Evolutionary conservation across 202 grass and related monocot genomes (phyloP), one percentile per base, ranked within the genome.

Genomic region (Setaria viridis): DNA sequence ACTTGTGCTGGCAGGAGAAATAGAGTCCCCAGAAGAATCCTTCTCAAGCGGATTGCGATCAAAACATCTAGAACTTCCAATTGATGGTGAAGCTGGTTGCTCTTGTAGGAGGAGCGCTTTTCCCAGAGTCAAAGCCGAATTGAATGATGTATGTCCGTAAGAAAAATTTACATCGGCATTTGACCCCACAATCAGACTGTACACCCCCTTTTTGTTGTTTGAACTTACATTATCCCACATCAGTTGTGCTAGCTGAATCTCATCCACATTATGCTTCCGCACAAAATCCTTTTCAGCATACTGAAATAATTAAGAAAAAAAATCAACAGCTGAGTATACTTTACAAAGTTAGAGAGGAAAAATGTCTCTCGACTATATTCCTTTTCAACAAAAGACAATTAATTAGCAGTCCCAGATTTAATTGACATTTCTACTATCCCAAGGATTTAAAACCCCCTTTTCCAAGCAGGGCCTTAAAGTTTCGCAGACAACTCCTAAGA

Each of bases 211-310:
- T 78, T 99, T 99, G 74, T 99, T 87, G 85, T 97, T 99, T 13
- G 87, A 71, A 67, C 67, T 79, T 67, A 99, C 92, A 60, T 84
- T 90, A 11, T 94, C 82, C 97, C 97, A 99, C 89, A 99, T 92
- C 88, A 94, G 90, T 9, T 94, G 90, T 73, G 87, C 82, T 82
- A 90, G 85, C 57, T 90, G 90, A 82, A 70, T 67, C 70, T 88
- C 83, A 82, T 94, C 90, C 82, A 72, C 32, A 7, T 78, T 79
- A 49, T 76, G 62, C 57, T 85, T 93, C 19, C 48, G 56, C n/a
- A 99, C 90, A 84, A 93, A 97, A 72, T 91, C 82, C 49, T 96
- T 96, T n/a, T 99, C 94, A 39, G 92, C 87, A 80, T 99, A 99
- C 97, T 99, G 94, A 69, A 94, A 94, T 51, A 63, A 74, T 85